Conservation (phyloP, 2,329 filamentous ascomycete species). For the Beauveria scarabaeidicola region DNA sequence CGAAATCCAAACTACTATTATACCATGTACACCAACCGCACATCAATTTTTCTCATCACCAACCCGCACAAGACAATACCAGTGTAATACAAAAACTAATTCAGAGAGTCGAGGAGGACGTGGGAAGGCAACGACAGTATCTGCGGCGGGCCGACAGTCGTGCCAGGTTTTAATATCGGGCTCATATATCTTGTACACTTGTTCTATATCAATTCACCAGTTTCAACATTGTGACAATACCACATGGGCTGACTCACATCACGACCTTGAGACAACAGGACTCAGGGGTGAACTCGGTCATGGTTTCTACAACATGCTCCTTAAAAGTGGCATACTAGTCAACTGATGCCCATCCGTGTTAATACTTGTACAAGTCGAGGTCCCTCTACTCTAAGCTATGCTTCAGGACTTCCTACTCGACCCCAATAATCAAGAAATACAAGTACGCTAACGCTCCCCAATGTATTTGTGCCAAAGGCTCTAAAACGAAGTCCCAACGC, state of each 20-base stretch:
- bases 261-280: too few relatives aligned
- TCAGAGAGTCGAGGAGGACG: background rate
- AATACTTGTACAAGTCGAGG: background rate
- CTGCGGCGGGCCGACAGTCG: slow-evolving; percentile 6
- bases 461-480: background rate
- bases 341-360: too few relatives aligned
- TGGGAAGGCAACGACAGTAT: background rate
- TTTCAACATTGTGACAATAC: background rate
- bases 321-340: too few relatives aligned
- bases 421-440: background rate
- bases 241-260: too few relatives aligned
- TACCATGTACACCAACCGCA: slow-evolving; percentile 10
- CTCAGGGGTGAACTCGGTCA: too few relatives aligned
- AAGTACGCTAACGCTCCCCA: background rate
- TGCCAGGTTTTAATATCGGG: slow-evolving; percentile 6
- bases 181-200: slow-evolving; percentile 2
- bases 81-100: slow-evolving; percentile 6
- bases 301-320: too few relatives aligned
- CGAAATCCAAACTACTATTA: background rate
- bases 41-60: slow-evolving; percentile 13
- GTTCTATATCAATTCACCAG: background rate
- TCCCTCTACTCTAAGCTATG: too few relatives aligned
- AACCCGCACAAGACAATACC: background rate
- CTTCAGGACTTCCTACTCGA: background rate
- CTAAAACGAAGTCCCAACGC: background rate